A percentile compares a stretch with the other conserved stretches of the same genome.
phyloP scores from a whole-genome alignment of 2,329 filamentous ascomycete species.

The Gliomastix tumulicola region DNA sequence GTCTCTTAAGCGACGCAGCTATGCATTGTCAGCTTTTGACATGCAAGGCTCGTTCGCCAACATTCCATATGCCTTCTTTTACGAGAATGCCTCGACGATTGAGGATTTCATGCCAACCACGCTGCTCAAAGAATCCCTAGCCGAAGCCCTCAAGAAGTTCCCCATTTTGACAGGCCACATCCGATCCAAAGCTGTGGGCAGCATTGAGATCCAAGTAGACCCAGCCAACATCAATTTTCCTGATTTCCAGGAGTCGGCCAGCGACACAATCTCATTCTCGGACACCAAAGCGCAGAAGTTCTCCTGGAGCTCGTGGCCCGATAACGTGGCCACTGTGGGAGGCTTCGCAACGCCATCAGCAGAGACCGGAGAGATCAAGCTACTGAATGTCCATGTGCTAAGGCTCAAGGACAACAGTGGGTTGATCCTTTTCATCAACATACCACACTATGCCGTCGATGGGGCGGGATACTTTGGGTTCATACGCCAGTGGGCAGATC shows the following conservation, averaged over 20 bases:
- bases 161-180: not conserved
- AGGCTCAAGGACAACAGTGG: not conserved
- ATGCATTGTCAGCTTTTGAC: not conserved
- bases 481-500: not conserved
- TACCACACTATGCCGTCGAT: not conserved
- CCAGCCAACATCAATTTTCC: not conserved
- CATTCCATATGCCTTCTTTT: not conserved
- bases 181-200: not conserved
- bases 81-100: not conserved
- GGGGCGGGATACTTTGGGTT: not conserved
- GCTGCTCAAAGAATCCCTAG: not conserved
- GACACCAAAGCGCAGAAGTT: not conserved
- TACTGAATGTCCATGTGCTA: not conserved
- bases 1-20: not conserved
- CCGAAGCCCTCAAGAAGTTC: not conserved
- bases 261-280: not conserved
- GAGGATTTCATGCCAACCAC: not conserved
- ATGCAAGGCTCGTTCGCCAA: not conserved
- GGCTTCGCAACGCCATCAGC: not conserved
- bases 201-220: not conserved
- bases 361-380: not conserved
- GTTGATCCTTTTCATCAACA: not conserved
- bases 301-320: not conserved
- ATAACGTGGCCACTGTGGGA: not conserved
- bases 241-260: not conserved